Percentiles rank a stretch among this genome's conserved stretches.
Evolutionary conservation across 2,329 filamentous ascomycete genomes (phyloP).

Genomic region (Graphilbum ipis-grandicollis): DNA sequence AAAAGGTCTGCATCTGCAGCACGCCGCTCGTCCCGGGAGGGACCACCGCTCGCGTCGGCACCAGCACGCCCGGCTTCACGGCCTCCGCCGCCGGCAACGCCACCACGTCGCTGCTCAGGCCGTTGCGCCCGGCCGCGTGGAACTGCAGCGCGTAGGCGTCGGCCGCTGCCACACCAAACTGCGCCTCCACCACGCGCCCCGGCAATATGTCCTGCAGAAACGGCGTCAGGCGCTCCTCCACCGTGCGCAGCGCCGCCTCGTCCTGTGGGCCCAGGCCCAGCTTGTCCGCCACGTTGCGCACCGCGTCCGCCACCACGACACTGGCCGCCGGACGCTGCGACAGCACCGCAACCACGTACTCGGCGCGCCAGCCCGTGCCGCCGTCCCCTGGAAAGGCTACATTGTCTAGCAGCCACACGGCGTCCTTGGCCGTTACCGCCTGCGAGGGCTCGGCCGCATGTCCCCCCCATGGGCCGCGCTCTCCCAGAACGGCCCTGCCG

Average conservation of each 20-base stretch:
- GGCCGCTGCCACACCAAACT: conserved; percentile 32
- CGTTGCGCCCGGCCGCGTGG: conserved; percentile 54
- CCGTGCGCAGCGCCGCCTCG: conserved; percentile 37
- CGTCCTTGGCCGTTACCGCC: conserved; percentile 45
- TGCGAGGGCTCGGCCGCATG: too few relatives aligned
- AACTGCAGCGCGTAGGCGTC: conserved; percentile 28
- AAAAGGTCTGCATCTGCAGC: conserved; percentile 54
- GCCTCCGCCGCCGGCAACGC: conserved; percentile 27
- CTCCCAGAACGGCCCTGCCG: too few relatives aligned
- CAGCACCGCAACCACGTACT: conserved; percentile 73
- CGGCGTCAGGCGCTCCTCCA: conserved; percentile 51
- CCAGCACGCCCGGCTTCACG: conserved; percentile 33
- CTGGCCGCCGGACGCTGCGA: conserved; percentile 50
- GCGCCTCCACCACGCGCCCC: conserved; percentile 47
- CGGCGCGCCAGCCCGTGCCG: conserved; percentile 51
- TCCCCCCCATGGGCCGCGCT: too few relatives aligned
- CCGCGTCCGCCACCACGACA: conserved; percentile 48
- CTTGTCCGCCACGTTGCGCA: conserved; percentile 51
- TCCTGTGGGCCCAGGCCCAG: conserved; percentile 18
- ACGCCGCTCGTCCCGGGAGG: too few relatives aligned
- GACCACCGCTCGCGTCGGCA: conserved; percentile 34
- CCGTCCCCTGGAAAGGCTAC: conserved; percentile 44
- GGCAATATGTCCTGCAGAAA: conserved; percentile 65
- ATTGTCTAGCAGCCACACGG: conserved; percentile 82
- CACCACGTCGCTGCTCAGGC: conserved; percentile 50